phyloP scores from a whole-genome alignment of 768 basidiomycete species.

The Podaxis sp. region DNA sequence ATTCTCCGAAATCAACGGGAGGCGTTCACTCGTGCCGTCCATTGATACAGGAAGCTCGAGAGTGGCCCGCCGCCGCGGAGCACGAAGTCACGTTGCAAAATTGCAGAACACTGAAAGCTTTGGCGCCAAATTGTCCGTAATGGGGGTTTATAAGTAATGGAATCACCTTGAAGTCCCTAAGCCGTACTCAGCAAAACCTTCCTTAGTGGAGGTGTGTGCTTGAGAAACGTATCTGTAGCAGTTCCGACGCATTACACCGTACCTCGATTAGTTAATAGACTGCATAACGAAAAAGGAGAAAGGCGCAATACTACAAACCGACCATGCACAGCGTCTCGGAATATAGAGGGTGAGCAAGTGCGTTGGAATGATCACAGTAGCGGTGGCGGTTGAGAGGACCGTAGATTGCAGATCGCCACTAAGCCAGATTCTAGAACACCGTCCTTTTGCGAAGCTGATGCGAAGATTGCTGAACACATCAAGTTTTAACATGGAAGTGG shows the following conservation, averaged over 20 bases:
- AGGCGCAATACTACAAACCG: not conserved
- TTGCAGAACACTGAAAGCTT: not conserved
- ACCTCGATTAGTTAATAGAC: not conserved
- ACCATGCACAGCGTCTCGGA: not conserved
- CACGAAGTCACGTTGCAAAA: not conserved
- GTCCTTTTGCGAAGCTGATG: not conserved
- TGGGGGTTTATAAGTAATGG: not conserved
- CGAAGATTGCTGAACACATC: conserved; percentile 5
- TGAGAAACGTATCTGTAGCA: not conserved
- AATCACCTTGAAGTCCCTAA: conserved; percentile 1
- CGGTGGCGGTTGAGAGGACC: conserved; percentile 2
- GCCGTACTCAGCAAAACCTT: not conserved
- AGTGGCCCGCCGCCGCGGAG: conserved; percentile 5
- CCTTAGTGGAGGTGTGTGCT: not conserved
- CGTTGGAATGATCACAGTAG: not conserved
- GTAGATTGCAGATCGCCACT: conserved; percentile 4
- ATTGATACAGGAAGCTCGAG: not conserved
- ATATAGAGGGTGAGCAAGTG: not conserved
- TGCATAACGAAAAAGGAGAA: not conserved
- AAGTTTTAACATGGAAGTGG: conserved; percentile 3
- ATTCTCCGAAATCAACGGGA: not conserved
- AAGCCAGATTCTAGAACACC: conserved; percentile 3
- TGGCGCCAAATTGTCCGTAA: not conserved
- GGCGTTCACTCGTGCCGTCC: not conserved
- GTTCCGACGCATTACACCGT: not conserved